Evolutionary conservation across 164 flowering plant genomes (phyloP), one percentile per base, ranked within the genome.

Genomic region (Sextonia rubra): DNA sequence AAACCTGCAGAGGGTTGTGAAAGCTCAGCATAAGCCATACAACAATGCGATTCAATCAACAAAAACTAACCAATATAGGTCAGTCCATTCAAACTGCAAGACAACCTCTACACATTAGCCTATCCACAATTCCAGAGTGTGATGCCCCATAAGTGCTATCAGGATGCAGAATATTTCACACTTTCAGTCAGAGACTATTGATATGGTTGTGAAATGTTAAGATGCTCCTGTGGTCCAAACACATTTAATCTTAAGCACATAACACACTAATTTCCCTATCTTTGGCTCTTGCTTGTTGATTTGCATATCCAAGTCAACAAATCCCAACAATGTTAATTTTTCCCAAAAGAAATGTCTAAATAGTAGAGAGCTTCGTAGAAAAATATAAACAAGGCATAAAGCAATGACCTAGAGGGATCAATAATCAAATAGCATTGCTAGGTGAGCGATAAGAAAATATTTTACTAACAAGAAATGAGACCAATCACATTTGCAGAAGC

Each of bases 1-100:
- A 88, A 68, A 95, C 89, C 99, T 95, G 80, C 66, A 78, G 37
- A 70, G 24, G 25, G 74, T 17, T 4, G 11, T 25, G 12, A 6
- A 65, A 69, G 7, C 24, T 55, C 12, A 64, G 8, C 27, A 30
- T 64, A 29, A 27, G 44, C 27, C 23, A 64, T 18, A 27, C 44
- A 64, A 27, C 37, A 64, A 14, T 64, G 44, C 18, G 5, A 15
- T 12, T 17, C 67, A 64, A 27, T 20, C 62, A 5, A 8, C 12
- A 6, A 64, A 15, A 69, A 60, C 27, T 47, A 37, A 23, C 32
- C 29, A 29, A 27, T 32, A 64, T 8, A 18, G 17, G 37, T 64
- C n/a, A 25, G 61, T 52, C 58, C n/a, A 52, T 14, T 52, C n/a
- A 52, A 52, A 52, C 58, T 52, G n/a, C 58, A 52, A 52, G 17